Evolutionary conservation across 1,139 yeast genomes (phyloP), one percentile per base, ranked within the genome.

Genomic region (Torulaspora globosa): DNA sequence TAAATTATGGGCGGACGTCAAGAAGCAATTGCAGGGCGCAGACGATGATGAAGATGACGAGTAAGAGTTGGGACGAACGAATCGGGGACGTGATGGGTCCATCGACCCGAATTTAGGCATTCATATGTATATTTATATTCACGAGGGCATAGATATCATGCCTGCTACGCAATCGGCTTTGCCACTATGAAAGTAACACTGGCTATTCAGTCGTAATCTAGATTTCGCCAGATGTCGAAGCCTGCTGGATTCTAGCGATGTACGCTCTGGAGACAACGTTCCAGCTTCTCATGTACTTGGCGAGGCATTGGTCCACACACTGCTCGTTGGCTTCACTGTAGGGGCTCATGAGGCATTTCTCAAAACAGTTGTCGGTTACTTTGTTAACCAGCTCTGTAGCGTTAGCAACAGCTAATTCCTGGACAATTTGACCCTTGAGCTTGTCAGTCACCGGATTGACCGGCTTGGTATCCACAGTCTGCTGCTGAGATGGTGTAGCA

Each of bases 1-100:
- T 63, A 92, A 92, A 76, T 88, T 89, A 75, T 92, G 98, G 98
- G 82, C 85, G 68, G 97, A 92, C 65, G 86, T 92, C 68, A 87
- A 85, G 74, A 74, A 73, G 57, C 77, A 75, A 59, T 77, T 80
- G 58, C 73, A 71, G 49, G 84, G 72, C 55, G 80, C 75, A 57
- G 84, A 72, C 51, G 84, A 70, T 27, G 84, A 74, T 16, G 79
- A 68, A 29, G 85, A 78, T 31, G 84, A 78, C 47, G 82, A 79
- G 52, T 78, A 74, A 44, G 33, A 18, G 18, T 9, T 14, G 15
- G 18, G 19, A 12, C 16, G 16, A 31, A 31, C 11, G 16, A 16
- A 31, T 16, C 34, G 34, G 19, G 35, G 23, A 11, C 28, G n/a
- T 37, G 27, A 26, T 24, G 26, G 26, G 9, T 16, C 5, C 10